Percentiles rank a stretch among this genome's conserved stretches.
These are phyloP conservation scores for Prillingera fragicola DNA, from an alignment of 1,284 basidiomycete species.

Conservation along the genomic window DNA sequence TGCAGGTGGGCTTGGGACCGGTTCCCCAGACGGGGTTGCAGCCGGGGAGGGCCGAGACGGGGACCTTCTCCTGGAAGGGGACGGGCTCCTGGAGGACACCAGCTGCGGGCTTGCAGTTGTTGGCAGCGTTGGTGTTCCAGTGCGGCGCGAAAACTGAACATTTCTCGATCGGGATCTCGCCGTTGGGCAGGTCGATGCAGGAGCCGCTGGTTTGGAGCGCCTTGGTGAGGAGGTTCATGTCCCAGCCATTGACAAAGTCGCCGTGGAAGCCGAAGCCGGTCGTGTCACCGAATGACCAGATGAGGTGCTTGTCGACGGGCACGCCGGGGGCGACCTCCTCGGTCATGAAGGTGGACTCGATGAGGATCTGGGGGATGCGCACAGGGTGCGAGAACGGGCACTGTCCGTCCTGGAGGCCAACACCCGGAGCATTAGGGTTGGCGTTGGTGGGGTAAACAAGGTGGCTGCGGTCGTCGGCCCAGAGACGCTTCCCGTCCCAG, in stretches of 20 bases:
- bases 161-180: constrained; percentile 18
- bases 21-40: constrained; percentile 30
- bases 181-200: constrained; percentile 19
- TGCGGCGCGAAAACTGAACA: constrained; percentile 26
- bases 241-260: constrained; percentile 24
- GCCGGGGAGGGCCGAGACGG: constrained; percentile 20
- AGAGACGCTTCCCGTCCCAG: constrained; percentile 36
- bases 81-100: constrained; percentile 26
- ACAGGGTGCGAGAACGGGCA: constrained; percentile 38
- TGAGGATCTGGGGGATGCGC: constrained; percentile 32
- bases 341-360: constrained; percentile 33
- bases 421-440: too few species aligned
- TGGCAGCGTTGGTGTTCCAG: constrained; percentile 19
- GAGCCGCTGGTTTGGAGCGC: constrained; percentile 23
- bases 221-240: constrained; percentile 22
- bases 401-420: constrained; percentile 6
- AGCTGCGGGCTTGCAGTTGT: constrained; percentile 24
- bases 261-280: constrained; percentile 17
- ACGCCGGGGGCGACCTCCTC: constrained; percentile 18
- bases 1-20: constrained; percentile 25
- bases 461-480: constrained; percentile 27
- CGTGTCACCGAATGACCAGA: constrained; percentile 43
- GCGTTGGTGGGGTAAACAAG: constrained; percentile 26
- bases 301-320: constrained; percentile 26
- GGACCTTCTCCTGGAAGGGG: constrained; percentile 19